These are phyloP conservation scores for Aspergillus carlsbadensis DNA, from an alignment of 495 filamentous ascomycete genomes.

Conservation along the genomic window DNA sequence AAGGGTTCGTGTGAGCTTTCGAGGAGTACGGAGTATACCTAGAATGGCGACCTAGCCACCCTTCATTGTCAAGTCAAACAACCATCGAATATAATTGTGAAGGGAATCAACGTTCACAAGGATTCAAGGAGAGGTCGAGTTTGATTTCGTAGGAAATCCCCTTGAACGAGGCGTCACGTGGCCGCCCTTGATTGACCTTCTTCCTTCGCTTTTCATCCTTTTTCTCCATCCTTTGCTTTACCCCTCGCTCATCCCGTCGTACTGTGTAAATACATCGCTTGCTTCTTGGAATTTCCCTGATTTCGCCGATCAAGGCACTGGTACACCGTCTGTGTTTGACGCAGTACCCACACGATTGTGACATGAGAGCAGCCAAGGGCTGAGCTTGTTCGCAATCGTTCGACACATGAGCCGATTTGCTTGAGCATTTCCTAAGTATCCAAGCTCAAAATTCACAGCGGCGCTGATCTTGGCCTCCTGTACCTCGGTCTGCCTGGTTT, in stretches of 20 bases:
- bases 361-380: too few species aligned
- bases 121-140: not conserved
- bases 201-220: not conserved
- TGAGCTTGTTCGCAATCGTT: too few species aligned
- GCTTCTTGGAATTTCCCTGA: not conserved
- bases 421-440: not conserved
- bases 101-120: too few species aligned
- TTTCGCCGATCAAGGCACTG: not conserved
- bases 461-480: not conserved
- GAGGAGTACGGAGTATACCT: not conserved
- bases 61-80: too few species aligned
- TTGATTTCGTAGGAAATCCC: not conserved
- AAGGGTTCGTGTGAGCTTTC: too few species aligned
- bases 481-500: not conserved
- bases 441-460: not conserved
- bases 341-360: slow-evolving; percentile 7
- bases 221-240: not conserved
- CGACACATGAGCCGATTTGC: not conserved
- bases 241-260: slow-evolving; percentile 1
- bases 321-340: not conserved
- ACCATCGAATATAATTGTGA: too few species aligned
- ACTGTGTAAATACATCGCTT: too few species aligned
- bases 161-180: not conserved
- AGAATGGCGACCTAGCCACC: not conserved
- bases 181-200: not conserved